Percentiles rank a stretch among this genome's conserved stretches.
Conservation (phyloP, 805 yeast genomes). For the Nakazawaea wyomingensis region DNA sequence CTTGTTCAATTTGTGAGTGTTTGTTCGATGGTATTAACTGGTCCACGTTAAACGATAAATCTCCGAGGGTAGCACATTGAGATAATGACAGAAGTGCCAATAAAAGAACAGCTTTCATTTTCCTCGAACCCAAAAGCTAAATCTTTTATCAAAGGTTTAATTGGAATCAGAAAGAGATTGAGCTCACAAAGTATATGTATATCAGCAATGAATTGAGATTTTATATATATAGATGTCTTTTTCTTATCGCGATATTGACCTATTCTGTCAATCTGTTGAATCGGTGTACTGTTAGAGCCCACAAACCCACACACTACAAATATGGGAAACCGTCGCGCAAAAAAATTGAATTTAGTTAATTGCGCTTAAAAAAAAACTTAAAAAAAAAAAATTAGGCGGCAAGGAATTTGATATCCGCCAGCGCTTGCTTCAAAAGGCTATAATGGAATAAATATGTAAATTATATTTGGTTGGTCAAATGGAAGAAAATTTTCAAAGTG, state of each 20-base stretch:
- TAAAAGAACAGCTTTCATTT: neutral
- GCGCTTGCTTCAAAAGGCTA: neutral
- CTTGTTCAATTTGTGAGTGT: neutral
- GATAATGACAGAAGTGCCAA: neutral
- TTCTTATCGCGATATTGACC: too few relatives aligned
- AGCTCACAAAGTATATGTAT: too few relatives aligned
- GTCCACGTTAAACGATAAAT: neutral
- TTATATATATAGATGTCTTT: neutral
- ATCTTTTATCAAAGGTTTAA: too few relatives aligned
- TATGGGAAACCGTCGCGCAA: too few relatives aligned
- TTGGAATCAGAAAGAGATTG: too few relatives aligned
- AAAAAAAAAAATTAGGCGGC: too few relatives aligned
- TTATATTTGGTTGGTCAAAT: neutral
- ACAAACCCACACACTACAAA: too few relatives aligned
- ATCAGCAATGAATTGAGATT: neutral
- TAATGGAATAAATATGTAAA: neutral
- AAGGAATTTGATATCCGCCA: neutral
- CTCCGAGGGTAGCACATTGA: slow-evolving; percentile 6
- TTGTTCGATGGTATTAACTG: neutral
- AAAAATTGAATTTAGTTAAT: too few relatives aligned
- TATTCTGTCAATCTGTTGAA: too few relatives aligned
- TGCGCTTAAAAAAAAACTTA: neutral
- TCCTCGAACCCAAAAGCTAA: too few relatives aligned
- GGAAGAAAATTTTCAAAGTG: neutral
- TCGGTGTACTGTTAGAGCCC: too few relatives aligned